Percentiles rank a stretch among this genome's conserved stretches.
Evolutionary conservation across 345 rosid genomes (phyloP).

Genomic region (Corchorus capsularis): DNA sequence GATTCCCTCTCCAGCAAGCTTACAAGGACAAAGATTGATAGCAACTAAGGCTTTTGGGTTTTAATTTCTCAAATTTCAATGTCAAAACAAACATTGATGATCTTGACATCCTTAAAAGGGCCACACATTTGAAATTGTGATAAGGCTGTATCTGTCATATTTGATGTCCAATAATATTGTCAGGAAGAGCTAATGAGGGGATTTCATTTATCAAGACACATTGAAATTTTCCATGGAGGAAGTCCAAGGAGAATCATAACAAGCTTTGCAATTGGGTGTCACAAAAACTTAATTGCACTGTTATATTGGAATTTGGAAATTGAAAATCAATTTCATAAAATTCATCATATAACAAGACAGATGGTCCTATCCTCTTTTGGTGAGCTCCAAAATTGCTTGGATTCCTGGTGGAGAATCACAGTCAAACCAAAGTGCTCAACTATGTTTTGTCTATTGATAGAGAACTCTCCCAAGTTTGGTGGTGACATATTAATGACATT

Average conservation of each 20-base stretch:
- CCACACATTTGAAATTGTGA: neutral
- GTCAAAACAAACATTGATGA: neutral
- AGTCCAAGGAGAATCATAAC: constrained; percentile 1
- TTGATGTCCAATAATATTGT: neutral
- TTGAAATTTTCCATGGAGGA: neutral
- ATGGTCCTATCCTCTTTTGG: neutral
- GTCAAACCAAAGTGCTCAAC: constrained; percentile 6
- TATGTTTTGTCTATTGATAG: neutral
- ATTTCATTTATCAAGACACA: neutral
- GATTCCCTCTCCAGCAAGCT: constrained; percentile 10
- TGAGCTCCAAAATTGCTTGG: neutral
- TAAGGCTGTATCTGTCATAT: neutral
- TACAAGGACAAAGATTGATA: constrained; percentile 9
- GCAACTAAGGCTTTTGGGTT: neutral
- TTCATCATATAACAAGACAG: neutral
- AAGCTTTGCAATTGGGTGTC: neutral
- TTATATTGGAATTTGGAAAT: neutral
- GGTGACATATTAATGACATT: neutral
- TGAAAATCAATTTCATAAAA: neutral
- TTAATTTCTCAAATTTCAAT: neutral
- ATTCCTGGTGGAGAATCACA: constrained; percentile 5
- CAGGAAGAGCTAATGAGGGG: neutral
- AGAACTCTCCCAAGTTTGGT: neutral
- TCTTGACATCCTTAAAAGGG: neutral
- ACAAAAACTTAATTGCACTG: neutral